Evolutionary conservation across 148 eudicot species (phyloP), one percentile per base, ranked within the genome.

Genomic region (Silene conica): DNA sequence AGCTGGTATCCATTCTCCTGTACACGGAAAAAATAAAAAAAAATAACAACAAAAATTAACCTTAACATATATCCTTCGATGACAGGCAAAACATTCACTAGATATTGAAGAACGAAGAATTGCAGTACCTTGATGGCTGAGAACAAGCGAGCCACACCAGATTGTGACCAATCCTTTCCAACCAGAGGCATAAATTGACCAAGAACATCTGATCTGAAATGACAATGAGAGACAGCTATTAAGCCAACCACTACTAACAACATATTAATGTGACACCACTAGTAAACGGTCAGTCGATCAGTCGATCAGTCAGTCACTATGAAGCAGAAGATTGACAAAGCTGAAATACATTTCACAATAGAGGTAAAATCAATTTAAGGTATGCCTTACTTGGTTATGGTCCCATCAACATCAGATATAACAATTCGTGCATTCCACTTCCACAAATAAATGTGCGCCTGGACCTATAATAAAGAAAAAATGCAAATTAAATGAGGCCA

Each of bases 151-250:
- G 99, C 94, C 70, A 95, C 97, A 38, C 99, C 97, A 67, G 94
- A 90, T 59, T 95, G 97, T 38, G 97, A 87, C 99, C 99, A 95
- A 80, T 95, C 99, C 82, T 87, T 95, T 79, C 99, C 99, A 80
- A 95, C 97, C 79, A 95, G 84, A 72, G 97, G 99, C 99, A 92
- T 92, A 82, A 95, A 89, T 71, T 95, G 99, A 81, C 99, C 99
- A 82, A 95, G 99, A 86, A 95, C 99, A 83, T 95, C 99, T 63
- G 99, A 95, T 88, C 99, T 95, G 82, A 61, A 81, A 75, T 48
- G 18, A 11, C 12, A 50, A 11, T 46, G 11, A 57, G 61, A 31
- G 21, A 66, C 63, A 13, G 70, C 69, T 56, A 57, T 48, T 65
- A 69, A 62, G 55, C 52, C 65, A 61, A 15, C 54, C 54, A 48